Conservation (phyloP, 345 rosid genomes). For the Gossypium mustelinum region DNA sequence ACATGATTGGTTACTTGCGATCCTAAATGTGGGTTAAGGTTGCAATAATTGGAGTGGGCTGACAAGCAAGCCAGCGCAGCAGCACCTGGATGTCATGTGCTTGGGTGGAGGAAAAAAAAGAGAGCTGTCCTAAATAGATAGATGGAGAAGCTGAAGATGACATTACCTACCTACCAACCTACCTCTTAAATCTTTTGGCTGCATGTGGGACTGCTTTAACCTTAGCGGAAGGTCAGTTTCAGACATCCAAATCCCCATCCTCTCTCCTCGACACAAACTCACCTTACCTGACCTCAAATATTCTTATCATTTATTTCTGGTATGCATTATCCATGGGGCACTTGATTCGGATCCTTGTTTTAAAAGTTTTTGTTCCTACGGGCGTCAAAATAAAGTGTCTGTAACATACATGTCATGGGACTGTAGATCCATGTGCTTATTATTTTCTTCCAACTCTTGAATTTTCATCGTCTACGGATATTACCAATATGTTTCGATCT, state of each 20-base stretch:
- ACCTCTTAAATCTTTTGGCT: not conserved
- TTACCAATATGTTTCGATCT: too few species aligned
- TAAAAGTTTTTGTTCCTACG: not conserved
- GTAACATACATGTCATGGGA: too few species aligned
- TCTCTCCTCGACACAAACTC: too few species aligned
- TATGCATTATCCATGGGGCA: not conserved
- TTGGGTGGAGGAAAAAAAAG: conserved; percentile 25
- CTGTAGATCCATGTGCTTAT: not conserved
- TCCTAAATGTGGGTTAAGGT: not conserved
- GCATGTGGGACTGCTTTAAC: conserved; percentile 28
- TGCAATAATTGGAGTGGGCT: not conserved
- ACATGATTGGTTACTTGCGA: conserved; percentile 4
- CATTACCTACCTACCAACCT: conserved; percentile 25
- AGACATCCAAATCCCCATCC: not conserved
- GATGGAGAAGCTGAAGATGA: not conserved
- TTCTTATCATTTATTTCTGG: not conserved
- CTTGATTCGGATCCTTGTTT: not conserved
- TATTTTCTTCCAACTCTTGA: not conserved
- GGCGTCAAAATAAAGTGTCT: not conserved
- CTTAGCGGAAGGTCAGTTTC: conserved; percentile 25
- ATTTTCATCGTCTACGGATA: not conserved
- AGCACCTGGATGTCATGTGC: conserved; percentile 53
- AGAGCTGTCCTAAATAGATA: not conserved
- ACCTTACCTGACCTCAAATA: not conserved
- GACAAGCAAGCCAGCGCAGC: conserved; percentile 27